Conservation (phyloP, 2,329 filamentous ascomycete species). For the Rasamsonia emersonii region DNA sequence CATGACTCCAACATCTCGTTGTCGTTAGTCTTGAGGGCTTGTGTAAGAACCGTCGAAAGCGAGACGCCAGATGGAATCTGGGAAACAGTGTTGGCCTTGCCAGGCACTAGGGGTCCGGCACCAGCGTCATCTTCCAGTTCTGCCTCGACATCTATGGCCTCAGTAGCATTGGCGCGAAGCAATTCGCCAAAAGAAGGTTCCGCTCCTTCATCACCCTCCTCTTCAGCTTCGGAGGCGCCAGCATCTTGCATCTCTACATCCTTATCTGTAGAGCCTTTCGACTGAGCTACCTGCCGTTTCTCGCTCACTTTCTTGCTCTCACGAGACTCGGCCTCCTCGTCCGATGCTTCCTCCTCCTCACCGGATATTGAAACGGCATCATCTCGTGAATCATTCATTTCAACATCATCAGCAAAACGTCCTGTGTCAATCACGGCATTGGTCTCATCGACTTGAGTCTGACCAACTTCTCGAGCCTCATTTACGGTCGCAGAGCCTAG, state of each 20-base stretch:
- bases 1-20: constrained; percentile 83
- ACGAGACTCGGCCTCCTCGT: constrained; percentile 13
- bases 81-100: constrained; percentile 36
- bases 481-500: constrained; percentile 44
- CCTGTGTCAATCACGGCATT: constrained; percentile 45
- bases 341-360: constrained; percentile 20
- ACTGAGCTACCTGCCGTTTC: constrained; percentile 1
- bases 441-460: constrained; percentile 50
- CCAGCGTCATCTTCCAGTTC: constrained; percentile 38
- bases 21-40: constrained; percentile 90
- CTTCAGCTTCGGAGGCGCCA: constrained; percentile 12
- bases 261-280: constrained; percentile 17
- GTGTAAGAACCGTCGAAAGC: constrained; percentile 82
- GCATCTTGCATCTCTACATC: constrained; percentile 35
- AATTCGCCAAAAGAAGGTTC: constrained; percentile 82
- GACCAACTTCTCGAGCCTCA: constrained; percentile 42
- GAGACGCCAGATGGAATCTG: constrained; percentile 65
- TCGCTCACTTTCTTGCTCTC: constrained; percentile 1
- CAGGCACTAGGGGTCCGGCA: constrained; percentile 37
- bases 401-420: constrained; percentile 35
- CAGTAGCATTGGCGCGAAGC: constrained; percentile 58
- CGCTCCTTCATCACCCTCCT: constrained; percentile 33
- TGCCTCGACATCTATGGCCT: constrained; percentile 63
- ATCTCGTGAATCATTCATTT: constrained; percentile 23
- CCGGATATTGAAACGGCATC: constrained; percentile 18